Percentiles rank a stretch among this genome's conserved stretches.
Evolutionary conservation across 2,329 filamentous ascomycete species (phyloP).

Genomic region (Metarhizium rileyi): DNA sequence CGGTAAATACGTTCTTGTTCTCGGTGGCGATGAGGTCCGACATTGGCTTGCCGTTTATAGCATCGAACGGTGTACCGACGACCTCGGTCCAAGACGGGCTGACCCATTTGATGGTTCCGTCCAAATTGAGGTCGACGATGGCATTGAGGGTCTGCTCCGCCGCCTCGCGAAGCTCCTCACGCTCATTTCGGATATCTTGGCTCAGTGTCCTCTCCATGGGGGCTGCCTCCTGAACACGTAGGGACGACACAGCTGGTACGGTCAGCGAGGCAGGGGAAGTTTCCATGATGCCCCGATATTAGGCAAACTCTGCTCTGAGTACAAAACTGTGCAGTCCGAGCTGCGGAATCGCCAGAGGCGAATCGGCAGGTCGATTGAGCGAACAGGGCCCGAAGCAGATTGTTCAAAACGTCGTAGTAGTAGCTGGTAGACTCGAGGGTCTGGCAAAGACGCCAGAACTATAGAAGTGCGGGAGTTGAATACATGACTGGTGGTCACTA

Average conservation of each 20-base stretch:
- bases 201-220: slow-evolving; percentile 62
- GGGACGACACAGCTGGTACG: slow-evolving; percentile 42
- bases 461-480: slow-evolving; percentile 32
- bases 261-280: slow-evolving; percentile 28
- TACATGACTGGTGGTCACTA: slow-evolving; percentile 34
- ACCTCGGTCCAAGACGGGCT: slow-evolving; percentile 94
- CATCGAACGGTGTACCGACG: slow-evolving; percentile 66
- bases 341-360: neutral
- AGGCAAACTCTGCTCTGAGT: neutral
- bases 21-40: slow-evolving; percentile 69
- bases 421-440: slow-evolving; percentile 20
- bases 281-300: slow-evolving; percentile 29
- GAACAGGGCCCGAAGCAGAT: neutral
- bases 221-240: slow-evolving; percentile 38
- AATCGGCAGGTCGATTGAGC: neutral
- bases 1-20: slow-evolving; percentile 69
- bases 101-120: slow-evolving; percentile 88
- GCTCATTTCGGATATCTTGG: slow-evolving; percentile 84
- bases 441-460: slow-evolving; percentile 39
- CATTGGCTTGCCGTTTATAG: slow-evolving; percentile 67
- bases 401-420: neutral
- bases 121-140: slow-evolving; percentile 85
- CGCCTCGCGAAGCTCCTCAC: slow-evolving; percentile 87
- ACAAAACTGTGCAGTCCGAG: neutral
- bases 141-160: slow-evolving; percentile 95